Evolutionary conservation across 2,329 filamentous ascomycete species (phyloP), one percentile per base, ranked within the genome.

Genomic region (Pseudogymnoascus sp.): DNA sequence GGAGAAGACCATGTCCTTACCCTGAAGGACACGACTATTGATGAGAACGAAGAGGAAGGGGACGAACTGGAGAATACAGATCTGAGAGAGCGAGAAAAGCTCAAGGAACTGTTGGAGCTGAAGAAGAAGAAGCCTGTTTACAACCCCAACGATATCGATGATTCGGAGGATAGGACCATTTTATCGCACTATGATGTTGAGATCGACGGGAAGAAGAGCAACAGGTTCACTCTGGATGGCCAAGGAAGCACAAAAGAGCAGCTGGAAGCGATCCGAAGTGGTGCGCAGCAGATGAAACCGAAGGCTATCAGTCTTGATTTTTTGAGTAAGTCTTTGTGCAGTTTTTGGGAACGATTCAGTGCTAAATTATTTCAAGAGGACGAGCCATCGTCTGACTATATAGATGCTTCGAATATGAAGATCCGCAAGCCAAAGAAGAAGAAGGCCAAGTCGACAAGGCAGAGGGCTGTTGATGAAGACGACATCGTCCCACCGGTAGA

Each of bases 351-450:
- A 55, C 29, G 29, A 18, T 71, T 21, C n/a, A 35, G 18, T 48
- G 31, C 15, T 29, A 1, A 21, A 29, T 31, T 27, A 36, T 67
- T 78, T 60, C 72, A 81, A 72, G 83, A 87, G 15, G 85, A 89
- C 45, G 80, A 83, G 7, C 86, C 86, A 1, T 78, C 83, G 13
- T 96, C 92, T 15, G 94, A 99, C 73, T 99, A 99, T 73, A 80
- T 95, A 66, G 91, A 96, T 65, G 77, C 87, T 13, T 89, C 89
- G 1, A 88, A 94, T 68, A 84, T 97, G 70, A 99, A 97, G 74
- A 83, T 97, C 65, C 95, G 92, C 77, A 99, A 96, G 74, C 87
- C 90, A 0, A 97, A 96, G 76, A 97, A 88, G 76, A 95, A 93
- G 78, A 94, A 93, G 76, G 82, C 85, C 33, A 93, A 92, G 73